Evolutionary conservation across 306 rosid genomes (phyloP).

Genomic region (Prunus mongolica): DNA sequence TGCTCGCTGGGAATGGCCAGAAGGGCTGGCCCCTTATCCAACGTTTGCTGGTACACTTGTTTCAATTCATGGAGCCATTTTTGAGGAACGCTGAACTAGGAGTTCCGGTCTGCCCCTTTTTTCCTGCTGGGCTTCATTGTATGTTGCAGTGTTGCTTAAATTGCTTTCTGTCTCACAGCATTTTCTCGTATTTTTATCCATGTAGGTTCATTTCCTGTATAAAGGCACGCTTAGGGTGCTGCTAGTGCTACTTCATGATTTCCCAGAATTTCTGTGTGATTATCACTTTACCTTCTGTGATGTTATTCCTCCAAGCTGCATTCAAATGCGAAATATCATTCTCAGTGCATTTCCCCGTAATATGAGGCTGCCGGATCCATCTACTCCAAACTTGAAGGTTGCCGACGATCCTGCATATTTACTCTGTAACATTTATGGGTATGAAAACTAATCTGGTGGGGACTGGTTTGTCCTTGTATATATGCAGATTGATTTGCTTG

Average conservation of each 20-base stretch:
- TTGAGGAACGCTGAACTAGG: slow-evolving; percentile 95
- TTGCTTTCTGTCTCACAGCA: background rate
- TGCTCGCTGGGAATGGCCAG: slow-evolving; percentile 84
- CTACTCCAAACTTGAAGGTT: slow-evolving; percentile 92
- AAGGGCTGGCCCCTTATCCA: slow-evolving; percentile 93
- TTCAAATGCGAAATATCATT: slow-evolving; percentile 95
- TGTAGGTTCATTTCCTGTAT: slow-evolving; percentile 80
- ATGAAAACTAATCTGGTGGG: background rate
- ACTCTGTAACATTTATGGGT: background rate
- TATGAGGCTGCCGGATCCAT: slow-evolving; percentile 97
- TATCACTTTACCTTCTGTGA: slow-evolving; percentile 96
- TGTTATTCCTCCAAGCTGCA: slow-evolving; percentile 95
- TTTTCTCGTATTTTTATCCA: background rate
- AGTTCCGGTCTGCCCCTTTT: slow-evolving; percentile 53
- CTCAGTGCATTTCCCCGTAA: slow-evolving; percentile 97
- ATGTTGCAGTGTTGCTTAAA: background rate
- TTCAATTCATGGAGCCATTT: slow-evolving; percentile 97
- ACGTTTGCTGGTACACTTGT: slow-evolving; percentile 83
- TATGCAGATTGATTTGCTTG: slow-evolving; percentile 89
- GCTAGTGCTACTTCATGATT: slow-evolving; percentile 94
- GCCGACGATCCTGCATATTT: background rate
- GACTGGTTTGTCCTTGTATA: slow-evolving; percentile 6
- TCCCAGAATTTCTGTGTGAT: slow-evolving; percentile 94
- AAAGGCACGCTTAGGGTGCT: slow-evolving; percentile 96
- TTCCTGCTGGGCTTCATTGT: slow-evolving; percentile 1